These are phyloP conservation scores for Rubia yunnanensis DNA, from an alignment of 257 asterid species.

Conservation along the genomic window DNA sequence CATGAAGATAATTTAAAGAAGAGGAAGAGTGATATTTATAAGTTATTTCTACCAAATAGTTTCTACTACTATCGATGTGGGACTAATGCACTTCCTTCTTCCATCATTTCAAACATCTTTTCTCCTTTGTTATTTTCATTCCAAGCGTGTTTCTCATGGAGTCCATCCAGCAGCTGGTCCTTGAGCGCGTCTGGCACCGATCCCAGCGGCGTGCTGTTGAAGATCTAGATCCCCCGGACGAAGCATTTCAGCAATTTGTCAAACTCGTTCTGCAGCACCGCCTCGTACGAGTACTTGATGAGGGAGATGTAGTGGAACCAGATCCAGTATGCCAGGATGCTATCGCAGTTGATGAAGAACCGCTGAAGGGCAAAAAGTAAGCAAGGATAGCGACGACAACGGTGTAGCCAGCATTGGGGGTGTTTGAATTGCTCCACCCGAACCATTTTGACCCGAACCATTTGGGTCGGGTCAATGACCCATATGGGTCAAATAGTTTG, in stretches of 20 bases:
- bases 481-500: too few species aligned
- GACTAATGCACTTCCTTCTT: too few species aligned
- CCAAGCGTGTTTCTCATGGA: not conserved
- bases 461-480: too few species aligned
- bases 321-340: slow-evolving; percentile 75
- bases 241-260: not conserved
- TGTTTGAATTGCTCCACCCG: too few species aligned
- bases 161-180: not conserved
- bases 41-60: too few species aligned
- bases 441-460: too few species aligned
- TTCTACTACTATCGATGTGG: too few species aligned
- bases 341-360: slow-evolving; percentile 72
- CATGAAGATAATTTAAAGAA: too few species aligned
- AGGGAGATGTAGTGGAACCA: slow-evolving; percentile 81
- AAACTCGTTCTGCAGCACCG: not conserved
- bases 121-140: too few species aligned
- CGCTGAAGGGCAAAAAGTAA: slow-evolving; percentile 63
- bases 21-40: too few species aligned
- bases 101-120: too few species aligned
- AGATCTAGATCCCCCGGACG: not conserved
- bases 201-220: slow-evolving; percentile 14
- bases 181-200: not conserved
- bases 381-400: slow-evolving; percentile 64
- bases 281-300: slow-evolving; percentile 50
- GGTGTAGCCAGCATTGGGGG: slow-evolving; percentile 71